These are phyloP conservation scores for Scheffersomyces coipomensis DNA, from an alignment of 805 yeast genomes.

Conservation along the genomic window DNA sequence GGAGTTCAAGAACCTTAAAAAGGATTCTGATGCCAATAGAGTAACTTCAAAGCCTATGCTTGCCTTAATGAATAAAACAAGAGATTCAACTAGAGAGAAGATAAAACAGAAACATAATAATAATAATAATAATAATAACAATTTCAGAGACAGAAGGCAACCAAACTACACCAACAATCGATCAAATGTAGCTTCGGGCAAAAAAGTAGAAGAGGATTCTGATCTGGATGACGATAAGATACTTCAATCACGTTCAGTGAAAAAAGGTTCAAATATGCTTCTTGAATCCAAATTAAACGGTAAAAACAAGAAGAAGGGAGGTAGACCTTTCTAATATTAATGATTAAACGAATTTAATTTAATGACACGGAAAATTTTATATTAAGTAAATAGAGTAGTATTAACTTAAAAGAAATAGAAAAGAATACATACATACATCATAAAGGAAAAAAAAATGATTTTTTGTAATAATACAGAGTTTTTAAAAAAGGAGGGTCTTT, in stretches of 20 bases:
- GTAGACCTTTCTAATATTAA: conserved; percentile 10
- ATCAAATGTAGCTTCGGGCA: background rate
- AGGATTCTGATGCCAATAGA: background rate
- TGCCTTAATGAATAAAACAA: conserved; percentile 36
- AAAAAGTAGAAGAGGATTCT: conserved; percentile 8
- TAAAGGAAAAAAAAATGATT: too few species aligned
- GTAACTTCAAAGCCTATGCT: conserved; percentile 32
- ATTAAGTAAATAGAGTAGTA: too few species aligned
- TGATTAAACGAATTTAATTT: too few species aligned
- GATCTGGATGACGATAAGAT: conserved; percentile 12
- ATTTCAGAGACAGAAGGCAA: background rate
- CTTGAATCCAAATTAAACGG: conserved; percentile 9
- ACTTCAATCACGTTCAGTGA: conserved; percentile 11
- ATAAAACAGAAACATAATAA: conserved; percentile 12
- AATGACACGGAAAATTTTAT: too few species aligned
- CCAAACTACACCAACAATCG: background rate
- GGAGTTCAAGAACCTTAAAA: background rate
- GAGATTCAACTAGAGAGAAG: conserved; percentile 21
- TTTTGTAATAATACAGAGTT: too few species aligned
- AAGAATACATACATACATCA: too few species aligned
- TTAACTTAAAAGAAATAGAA: too few species aligned
- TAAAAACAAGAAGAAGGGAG: conserved; percentile 10
- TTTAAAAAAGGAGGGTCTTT: too few species aligned
- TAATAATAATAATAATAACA: background rate
- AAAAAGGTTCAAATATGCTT: conserved; percentile 12